Percentiles rank a stretch among this genome's conserved stretches.
phyloP scores from a whole-genome alignment of 2,329 filamentous ascomycete species.

The Decorospora gaudefroyi region DNA sequence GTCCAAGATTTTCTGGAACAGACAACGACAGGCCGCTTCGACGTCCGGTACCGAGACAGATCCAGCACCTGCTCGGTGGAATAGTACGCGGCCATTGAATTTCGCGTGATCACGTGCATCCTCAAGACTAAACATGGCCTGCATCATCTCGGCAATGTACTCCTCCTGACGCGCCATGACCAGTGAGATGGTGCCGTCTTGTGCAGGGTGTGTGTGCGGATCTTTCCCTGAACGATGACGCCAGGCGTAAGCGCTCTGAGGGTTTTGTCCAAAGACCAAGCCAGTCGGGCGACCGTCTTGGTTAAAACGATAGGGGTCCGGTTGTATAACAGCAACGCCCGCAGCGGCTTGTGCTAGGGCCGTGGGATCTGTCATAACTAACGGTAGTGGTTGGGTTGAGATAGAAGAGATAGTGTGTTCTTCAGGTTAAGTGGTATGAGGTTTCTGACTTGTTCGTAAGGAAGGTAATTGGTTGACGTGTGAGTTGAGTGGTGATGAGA shows the following conservation, averaged over 20 bases:
- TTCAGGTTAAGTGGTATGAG: too few relatives aligned
- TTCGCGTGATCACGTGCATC: neutral
- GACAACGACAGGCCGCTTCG: constrained; percentile 5
- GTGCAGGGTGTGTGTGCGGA: neutral
- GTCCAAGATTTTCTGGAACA: constrained; percentile 6
- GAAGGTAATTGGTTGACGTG: too few relatives aligned
- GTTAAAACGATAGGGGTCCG: neutral
- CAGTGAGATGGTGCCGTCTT: constrained; percentile 7
- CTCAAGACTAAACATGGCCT: constrained; percentile 3
- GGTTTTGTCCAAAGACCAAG: neutral
- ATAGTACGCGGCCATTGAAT: neutral
- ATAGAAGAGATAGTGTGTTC: too few relatives aligned
- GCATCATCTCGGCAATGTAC: constrained; percentile 6
- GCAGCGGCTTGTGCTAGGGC: neutral
- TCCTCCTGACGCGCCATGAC: neutral
- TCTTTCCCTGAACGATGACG: neutral
- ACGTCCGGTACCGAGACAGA: neutral
- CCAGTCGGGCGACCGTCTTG: neutral
- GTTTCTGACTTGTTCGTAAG: too few relatives aligned
- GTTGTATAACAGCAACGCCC: neutral
- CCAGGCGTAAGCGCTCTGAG: neutral
- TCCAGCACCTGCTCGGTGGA: neutral
- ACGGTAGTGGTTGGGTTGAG: too few relatives aligned
- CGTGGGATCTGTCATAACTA: neutral
- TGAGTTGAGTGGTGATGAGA: too few relatives aligned